Evolutionary conservation across 2,329 filamentous ascomycete genomes (phyloP).

Genomic region (Periglandula ipomoeae): DNA sequence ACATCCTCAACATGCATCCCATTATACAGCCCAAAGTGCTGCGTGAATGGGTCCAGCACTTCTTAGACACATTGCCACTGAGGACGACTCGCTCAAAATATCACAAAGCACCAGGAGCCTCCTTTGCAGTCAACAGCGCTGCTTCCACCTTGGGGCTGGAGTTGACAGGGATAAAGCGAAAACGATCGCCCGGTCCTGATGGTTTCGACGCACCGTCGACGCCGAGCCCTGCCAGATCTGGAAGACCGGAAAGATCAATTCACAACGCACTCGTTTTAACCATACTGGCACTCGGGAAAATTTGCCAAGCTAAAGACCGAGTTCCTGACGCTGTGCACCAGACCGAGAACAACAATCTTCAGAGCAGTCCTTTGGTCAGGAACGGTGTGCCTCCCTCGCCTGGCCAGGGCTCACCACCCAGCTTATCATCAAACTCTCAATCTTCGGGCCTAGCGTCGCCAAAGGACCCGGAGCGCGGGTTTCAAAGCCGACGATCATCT

Average conservation of each 20-base stretch:
- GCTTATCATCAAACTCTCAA: constrained; percentile 34
- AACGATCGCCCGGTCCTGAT: constrained; percentile 40
- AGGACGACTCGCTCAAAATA: constrained; percentile 16
- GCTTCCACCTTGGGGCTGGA: constrained; percentile 17
- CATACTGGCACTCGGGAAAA: constrained; percentile 77
- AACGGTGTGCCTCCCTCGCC: constrained; percentile 46
- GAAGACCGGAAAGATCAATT: constrained; percentile 55
- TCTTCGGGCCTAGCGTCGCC: constrained; percentile 43
- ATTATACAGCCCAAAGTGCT: constrained; percentile 47
- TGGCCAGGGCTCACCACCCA: constrained; percentile 45
- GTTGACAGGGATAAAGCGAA: constrained; percentile 39
- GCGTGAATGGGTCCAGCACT: constrained; percentile 41
- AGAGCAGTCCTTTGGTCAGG: constrained; percentile 30
- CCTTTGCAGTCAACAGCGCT: constrained; percentile 23
- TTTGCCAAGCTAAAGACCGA: constrained; percentile 51
- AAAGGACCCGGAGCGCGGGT: constrained; percentile 37
- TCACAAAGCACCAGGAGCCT: constrained; percentile 19
- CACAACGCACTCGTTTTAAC: constrained; percentile 75
- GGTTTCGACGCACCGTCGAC: constrained; percentile 21
- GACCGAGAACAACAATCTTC: constrained; percentile 20
- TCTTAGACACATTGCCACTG: constrained; percentile 38
- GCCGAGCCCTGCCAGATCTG: constrained; percentile 27
- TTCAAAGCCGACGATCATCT: constrained; percentile 41
- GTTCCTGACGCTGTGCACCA: constrained; percentile 48
- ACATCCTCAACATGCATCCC: constrained; percentile 58